phyloP scores from a whole-genome alignment of 2,329 filamentous ascomycete species.

The Penicillium thymicola region DNA sequence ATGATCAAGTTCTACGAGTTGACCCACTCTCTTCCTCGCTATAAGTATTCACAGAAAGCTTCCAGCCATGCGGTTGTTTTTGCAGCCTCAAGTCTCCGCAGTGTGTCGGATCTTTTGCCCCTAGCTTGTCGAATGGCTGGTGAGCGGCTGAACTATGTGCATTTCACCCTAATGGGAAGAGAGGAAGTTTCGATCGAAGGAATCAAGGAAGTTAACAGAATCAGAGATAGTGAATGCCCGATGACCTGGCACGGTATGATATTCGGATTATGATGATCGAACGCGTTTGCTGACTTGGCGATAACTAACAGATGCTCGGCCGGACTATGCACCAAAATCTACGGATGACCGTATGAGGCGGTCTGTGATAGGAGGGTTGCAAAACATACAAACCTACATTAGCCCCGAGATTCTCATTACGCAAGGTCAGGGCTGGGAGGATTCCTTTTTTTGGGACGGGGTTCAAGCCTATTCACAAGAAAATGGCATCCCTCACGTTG shows the following conservation, averaged over 20 bases:
- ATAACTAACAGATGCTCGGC: conserved; percentile 59
- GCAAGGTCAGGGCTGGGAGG: conserved; percentile 65
- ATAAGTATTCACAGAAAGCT: conserved; percentile 55
- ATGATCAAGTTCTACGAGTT: conserved; percentile 67
- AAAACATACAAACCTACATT: conserved; percentile 69
- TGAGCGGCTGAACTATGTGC: conserved; percentile 68
- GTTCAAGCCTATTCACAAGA: conserved; percentile 55
- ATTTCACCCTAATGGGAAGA: conserved; percentile 75
- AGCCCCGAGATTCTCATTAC: conserved; percentile 73
- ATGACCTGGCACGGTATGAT: conserved; percentile 57
- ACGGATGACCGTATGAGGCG: conserved; percentile 66
- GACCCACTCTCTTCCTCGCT: conserved; percentile 58
- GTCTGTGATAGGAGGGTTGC: conserved; percentile 62
- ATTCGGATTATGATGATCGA: conserved; percentile 45
- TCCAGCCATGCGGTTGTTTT: conserved; percentile 68
- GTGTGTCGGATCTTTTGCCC: conserved; percentile 69
- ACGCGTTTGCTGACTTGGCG: neutral
- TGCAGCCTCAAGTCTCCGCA: conserved; percentile 69
- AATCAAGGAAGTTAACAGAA: conserved; percentile 72
- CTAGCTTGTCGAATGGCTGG: conserved; percentile 82
- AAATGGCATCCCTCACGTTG: conserved; percentile 64
- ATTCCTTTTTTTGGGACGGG: conserved; percentile 63
- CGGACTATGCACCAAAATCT: conserved; percentile 68
- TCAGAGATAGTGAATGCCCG: conserved; percentile 64
- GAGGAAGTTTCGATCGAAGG: conserved; percentile 66